Base-by-base conservation (phyloP, 108 stramenopile genomes). In the Skeletonema tropicum region DNA sequence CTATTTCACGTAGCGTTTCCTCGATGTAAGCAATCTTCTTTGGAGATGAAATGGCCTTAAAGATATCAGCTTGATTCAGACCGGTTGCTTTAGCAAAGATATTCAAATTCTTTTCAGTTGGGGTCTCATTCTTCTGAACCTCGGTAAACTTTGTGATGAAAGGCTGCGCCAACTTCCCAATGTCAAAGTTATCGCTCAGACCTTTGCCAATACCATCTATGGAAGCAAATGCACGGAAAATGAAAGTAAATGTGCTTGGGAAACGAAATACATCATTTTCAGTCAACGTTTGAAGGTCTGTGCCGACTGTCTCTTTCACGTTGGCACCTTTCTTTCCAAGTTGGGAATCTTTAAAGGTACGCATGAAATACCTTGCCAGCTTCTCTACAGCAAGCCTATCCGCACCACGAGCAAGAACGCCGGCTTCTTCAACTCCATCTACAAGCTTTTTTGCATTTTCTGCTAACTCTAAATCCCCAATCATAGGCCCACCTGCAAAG, bases 131-230 rank as follows among this genome's bases (percentile, higher is more conserved):
- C 73, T 95, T 89, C 73, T 91, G 89, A 21, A 80, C 55, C 8
- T 92, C 94, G 0, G 88, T 92, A 74, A 98, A 96, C 55, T 94
- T 91, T 71, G 97, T 94, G 42, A 98, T 79, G 76, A 94, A 98
- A 0, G 98, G 98, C 64, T 96, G 96, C 7, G 97, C 96, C 17
- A 98, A 78, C 67, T 94, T 90, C 7, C 95, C 96, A 76, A 98
- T 89, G 64, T 97, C 96, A 70, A 89, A 98, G 14, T 85, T 74
- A 15, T 74, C 38, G 80, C 96, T 94, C 8, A 98, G 88, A 2
- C 94, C 97, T 70, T 98, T 98, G 13, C 97, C 98, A 68, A 98
- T 97, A 67, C 98, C 98, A 69, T 98, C 98, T 21, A 98, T 87
- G 48, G 94, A 92, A n/a, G 97, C 97, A 79, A 97, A 97, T 3